These are phyloP conservation scores for Geotrichum reessii DNA, from an alignment of 1,139 yeast species.

Conservation along the genomic window DNA sequence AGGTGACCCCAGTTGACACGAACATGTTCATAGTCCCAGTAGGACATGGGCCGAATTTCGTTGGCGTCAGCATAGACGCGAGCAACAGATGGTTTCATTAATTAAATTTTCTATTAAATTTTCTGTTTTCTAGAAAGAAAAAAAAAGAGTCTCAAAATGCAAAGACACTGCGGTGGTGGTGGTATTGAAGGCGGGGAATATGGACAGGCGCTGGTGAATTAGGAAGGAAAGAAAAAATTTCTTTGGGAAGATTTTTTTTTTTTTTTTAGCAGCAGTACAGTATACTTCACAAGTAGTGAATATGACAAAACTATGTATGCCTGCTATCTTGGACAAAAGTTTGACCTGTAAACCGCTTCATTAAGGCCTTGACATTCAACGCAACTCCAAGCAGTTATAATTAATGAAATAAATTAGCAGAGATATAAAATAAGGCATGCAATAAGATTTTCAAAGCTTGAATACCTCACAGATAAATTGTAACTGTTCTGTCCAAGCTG, in stretches of 20 bases:
- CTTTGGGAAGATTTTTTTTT: background rate
- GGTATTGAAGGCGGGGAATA: background rate
- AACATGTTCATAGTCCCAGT: slow-evolving; percentile 81
- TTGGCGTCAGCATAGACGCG: slow-evolving; percentile 86
- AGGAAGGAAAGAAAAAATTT: slow-evolving; percentile 1
- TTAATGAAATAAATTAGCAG: too few species aligned
- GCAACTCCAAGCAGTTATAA: too few species aligned
- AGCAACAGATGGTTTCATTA: slow-evolving; percentile 52
- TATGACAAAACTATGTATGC: too few species aligned
- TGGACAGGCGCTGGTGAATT: background rate
- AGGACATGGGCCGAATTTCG: slow-evolving; percentile 67
- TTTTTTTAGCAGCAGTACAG: background rate
- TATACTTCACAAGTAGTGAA: background rate
- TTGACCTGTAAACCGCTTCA: too few species aligned
- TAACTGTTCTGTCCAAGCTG: background rate
- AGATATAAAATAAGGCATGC: background rate
- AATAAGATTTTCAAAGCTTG: background rate
- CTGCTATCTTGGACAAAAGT: too few species aligned
- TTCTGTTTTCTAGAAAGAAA: background rate
- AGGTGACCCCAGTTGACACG: slow-evolving; percentile 57
- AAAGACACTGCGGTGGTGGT: background rate
- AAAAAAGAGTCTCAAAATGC: background rate
- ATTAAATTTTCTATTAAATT: too few species aligned
- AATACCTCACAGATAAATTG: background rate
- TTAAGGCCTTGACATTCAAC: too few species aligned